Evolutionary conservation across 768 basidiomycete genomes (phyloP).

Genomic region (Cystobasidiopsis lactophilus): DNA sequence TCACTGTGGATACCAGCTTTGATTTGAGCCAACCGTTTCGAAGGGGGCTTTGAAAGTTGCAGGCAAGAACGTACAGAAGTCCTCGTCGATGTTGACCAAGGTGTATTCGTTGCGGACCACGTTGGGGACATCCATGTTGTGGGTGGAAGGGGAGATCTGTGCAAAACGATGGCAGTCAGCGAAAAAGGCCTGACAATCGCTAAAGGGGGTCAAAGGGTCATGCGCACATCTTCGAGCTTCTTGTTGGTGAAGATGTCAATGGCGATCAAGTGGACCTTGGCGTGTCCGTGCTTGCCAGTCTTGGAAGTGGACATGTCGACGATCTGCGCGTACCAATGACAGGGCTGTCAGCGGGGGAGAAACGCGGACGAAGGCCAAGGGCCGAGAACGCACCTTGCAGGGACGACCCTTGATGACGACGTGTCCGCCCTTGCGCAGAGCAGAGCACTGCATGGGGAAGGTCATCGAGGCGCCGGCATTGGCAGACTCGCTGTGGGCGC

Average conservation of each 20-base stretch:
- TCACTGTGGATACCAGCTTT: too few species aligned
- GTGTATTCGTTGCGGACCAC: slow-evolving; percentile 73
- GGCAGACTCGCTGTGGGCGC: not conserved
- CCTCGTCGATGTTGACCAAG: slow-evolving; percentile 34
- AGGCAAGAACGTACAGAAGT: too few species aligned
- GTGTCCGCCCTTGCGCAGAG: slow-evolving; percentile 43
- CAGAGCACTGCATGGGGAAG: slow-evolving; percentile 50
- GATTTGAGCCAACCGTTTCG: slow-evolving; percentile 41
- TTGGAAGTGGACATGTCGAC: slow-evolving; percentile 99
- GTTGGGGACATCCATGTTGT: slow-evolving; percentile 99
- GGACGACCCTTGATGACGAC: slow-evolving; percentile 95
- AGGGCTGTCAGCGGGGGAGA: not conserved
- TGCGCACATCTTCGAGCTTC: slow-evolving; percentile 51
- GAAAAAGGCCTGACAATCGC: not conserved
- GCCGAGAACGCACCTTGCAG: slow-evolving; percentile 42
- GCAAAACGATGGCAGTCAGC: slow-evolving; percentile 1
- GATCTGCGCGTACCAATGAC: slow-evolving; percentile 30
- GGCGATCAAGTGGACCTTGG: slow-evolving; percentile 93
- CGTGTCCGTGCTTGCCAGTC: slow-evolving; percentile 99
- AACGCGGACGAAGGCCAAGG: not conserved
- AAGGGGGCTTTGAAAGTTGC: not conserved
- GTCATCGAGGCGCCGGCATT: not conserved
- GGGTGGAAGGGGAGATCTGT: slow-evolving; percentile 78
- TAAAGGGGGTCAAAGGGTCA: slow-evolving; percentile 11
- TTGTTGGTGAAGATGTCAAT: slow-evolving; percentile 98